Evolutionary conservation across 163 green algal species (phyloP).

Genomic region (Chlorella variabilis): DNA sequence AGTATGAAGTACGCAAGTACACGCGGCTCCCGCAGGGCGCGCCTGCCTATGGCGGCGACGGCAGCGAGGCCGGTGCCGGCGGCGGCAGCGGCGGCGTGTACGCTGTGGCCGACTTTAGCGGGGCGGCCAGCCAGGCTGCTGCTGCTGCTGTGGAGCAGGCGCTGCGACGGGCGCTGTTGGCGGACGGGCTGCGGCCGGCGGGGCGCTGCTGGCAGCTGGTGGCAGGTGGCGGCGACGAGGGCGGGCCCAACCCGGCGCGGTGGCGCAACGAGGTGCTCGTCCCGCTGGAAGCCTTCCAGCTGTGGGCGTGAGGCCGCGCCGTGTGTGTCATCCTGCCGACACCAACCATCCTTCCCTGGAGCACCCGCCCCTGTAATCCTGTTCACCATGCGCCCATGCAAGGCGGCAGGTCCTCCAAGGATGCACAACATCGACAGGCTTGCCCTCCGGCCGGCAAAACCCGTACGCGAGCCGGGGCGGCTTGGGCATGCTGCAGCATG

Average conservation of each 20-base stretch:
- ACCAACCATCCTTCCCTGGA: no score
- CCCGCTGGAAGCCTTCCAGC: conserved; percentile 48
- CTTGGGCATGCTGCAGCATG: no score
- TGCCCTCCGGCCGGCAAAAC: no score
- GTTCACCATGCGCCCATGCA: no score
- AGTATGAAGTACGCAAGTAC: conserved; percentile 23
- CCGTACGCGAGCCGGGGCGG: no score
- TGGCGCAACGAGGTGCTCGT: conserved; percentile 68
- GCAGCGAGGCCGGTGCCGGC: no score
- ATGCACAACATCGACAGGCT: no score
- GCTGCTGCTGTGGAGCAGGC: conserved; percentile 8
- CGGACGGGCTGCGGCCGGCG: conserved; percentile 21
- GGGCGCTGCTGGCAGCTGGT: conserved; percentile 49
- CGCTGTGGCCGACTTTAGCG: conserved; percentile 24
- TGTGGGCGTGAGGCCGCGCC: no score
- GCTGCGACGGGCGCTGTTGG: conserved; percentile 17
- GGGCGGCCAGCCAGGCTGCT: conserved; percentile 7
- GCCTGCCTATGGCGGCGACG: background rate
- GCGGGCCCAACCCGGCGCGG: conserved; percentile 22
- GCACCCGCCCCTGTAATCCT: no score
- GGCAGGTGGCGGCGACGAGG: conserved; percentile 56
- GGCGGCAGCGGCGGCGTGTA: background rate
- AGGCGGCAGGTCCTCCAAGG: background rate
- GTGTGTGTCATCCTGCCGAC: no score
- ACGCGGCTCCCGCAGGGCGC: background rate